Evolutionary conservation across 2,329 filamentous ascomycete species (phyloP), one percentile per base, ranked within the genome.

Genomic region (Cadophora luteo-olivacea): DNA sequence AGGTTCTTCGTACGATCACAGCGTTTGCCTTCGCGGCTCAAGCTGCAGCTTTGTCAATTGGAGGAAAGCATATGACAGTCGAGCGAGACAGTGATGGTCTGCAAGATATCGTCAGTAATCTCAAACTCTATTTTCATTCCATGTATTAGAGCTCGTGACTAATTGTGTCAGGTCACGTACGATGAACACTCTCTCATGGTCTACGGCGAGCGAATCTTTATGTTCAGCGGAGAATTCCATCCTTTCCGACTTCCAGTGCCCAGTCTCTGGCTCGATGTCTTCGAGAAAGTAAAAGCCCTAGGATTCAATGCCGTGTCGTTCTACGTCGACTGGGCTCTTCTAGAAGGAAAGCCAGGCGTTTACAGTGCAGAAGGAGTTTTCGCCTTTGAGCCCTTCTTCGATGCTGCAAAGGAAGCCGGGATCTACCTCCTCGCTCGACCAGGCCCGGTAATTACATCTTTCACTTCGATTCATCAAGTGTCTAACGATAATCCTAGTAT

Each of bases 261-360:
- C 2, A 81, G 82, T 60, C 81, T 91, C 4, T 90, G 89, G 82
- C 82, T 92, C 9, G 92, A 95, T 72, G 77, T 95, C 1, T 91
- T 97, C 73, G 90, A 96, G 75, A 97, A 97, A 80, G 88, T 95
- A 78, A 94, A 91, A 78, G 90, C 92, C 0, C 80, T 94, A 1
- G 93, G 93, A 0, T 94, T 93, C 80, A 95, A 92, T 74, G 86
- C 87, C 55, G 90, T 94, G 0, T 93, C 91, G 0, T 93, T 94
- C 78, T 95, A 95, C 75, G 84, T 90, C 7, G 86, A 94, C 74
- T 97, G 92, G 93, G 91, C 90, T 3, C 81, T 95, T 2, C 78
- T 93, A 0, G 92, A 96, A 77, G 92, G 91, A 2, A 89, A 90
- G 68, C 88, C 84, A 0, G 92, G 91, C 0, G 82, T 87, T 3